A percentile compares a stretch with the other conserved stretches of the same genome.
Evolutionary conservation across 140 eudicot genomes (phyloP).

Genomic region (Oenanthe javanica): DNA sequence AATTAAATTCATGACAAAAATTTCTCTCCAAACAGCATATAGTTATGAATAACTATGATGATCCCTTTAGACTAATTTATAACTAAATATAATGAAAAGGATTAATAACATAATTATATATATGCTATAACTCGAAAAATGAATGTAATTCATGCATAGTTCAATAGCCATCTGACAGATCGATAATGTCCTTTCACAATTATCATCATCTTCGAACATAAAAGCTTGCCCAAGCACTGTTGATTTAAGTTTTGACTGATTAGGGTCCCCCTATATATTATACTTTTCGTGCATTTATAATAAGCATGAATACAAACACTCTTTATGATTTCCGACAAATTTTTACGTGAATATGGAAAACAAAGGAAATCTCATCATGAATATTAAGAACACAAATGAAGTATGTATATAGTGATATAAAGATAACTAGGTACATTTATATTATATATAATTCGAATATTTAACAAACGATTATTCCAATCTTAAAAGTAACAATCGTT

Average conservation of each 20-base stretch:
- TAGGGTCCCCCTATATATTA: not conserved
- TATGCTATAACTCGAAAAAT: not conserved
- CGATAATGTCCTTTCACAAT: conserved; percentile 3
- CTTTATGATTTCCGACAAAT: not conserved
- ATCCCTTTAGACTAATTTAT: not conserved
- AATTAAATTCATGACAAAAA: not conserved
- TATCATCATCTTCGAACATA: conserved; percentile 1
- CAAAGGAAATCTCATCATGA: not conserved
- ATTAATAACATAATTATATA: not conserved
- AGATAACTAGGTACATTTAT: not conserved
- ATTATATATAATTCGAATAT: too few species aligned
- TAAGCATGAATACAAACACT: not conserved
- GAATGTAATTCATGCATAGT: not conserved
- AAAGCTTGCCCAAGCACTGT: not conserved
- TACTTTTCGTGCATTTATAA: not conserved
- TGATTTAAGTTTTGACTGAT: not conserved
- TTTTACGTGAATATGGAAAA: not conserved
- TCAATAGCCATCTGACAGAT: conserved; percentile 7
- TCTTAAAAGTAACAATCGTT: not conserved
- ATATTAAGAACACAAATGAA: not conserved
- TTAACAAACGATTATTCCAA: too few species aligned
- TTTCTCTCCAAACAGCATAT: not conserved
- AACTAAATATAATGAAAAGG: not conserved
- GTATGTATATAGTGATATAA: too few species aligned
- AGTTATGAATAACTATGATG: not conserved